Evolutionary conservation across 192 early-diverging fungal species (phyloP).

Genomic region (Tieghemiomyces parasiticus): DNA sequence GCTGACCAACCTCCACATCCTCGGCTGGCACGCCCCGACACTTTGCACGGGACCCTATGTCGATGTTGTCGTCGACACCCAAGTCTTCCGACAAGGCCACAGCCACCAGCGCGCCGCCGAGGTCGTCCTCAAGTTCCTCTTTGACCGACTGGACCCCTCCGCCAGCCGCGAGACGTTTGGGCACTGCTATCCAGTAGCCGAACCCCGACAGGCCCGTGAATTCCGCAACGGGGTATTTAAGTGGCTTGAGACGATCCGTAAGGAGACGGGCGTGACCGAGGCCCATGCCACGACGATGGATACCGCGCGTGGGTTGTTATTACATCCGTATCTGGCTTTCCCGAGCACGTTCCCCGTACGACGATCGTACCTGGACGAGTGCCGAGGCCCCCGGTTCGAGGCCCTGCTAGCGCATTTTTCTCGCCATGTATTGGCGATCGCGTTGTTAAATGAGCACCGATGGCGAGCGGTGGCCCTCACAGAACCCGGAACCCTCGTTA

Average conservation of each 20-base stretch:
- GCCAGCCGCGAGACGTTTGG: conserved; percentile 28
- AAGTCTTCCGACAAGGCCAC: conserved; percentile 34
- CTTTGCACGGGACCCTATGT: conserved; percentile 24
- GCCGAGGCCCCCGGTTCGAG: conserved; percentile 25
- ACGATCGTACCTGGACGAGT: conserved; percentile 27
- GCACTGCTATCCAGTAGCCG: conserved; percentile 36
- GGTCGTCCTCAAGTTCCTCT: conserved; percentile 36
- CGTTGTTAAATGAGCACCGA: not conserved
- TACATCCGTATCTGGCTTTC: conserved; percentile 15
- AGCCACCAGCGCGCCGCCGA: conserved; percentile 39
- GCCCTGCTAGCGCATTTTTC: conserved; percentile 13
- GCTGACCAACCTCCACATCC: not conserved
- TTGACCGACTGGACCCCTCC: conserved; percentile 22
- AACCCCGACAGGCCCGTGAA: conserved; percentile 33
- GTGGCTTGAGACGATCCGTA: conserved; percentile 41
- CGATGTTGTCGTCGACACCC: conserved; percentile 25
- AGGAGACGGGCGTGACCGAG: conserved; percentile 16
- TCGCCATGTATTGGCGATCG: not conserved
- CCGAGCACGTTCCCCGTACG: conserved; percentile 22
- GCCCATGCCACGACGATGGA: too few relatives aligned
- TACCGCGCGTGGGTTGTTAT: too few relatives aligned
- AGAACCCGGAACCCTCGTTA: not conserved
- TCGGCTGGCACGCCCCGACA: not conserved
- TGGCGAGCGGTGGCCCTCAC: not conserved
- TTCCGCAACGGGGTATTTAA: conserved; percentile 38